Base-by-base conservation (phyloP, 306 rosid genomes). In the Adenanthera pavonina region DNA sequence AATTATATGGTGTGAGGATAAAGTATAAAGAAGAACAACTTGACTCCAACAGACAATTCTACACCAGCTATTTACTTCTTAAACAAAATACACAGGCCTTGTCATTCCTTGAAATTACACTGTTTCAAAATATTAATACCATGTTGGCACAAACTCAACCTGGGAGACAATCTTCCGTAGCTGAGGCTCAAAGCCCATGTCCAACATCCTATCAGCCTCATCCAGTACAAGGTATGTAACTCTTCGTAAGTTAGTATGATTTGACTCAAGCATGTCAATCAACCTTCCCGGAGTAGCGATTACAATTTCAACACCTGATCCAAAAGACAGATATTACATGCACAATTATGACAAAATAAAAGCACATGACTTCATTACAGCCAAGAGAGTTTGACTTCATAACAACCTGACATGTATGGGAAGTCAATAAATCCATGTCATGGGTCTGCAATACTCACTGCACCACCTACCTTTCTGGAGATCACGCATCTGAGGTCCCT, bases 181-280 rank as follows among this genome's bases (percentile, higher is more conserved):
- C 82, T 96, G 99, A 59, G 99, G 99, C 73, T 96, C 98, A 87
- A 96, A 96, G 33, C 99, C 99, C 99, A 96, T 96, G 85, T 96
- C 99, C 79, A 96, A 85, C 99, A 96, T 93, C 81, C 99, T 88
- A 79, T 96, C 99, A 44, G 98, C 99, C 90, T 96, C 99, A 75
- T 96, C 98, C 87, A 96, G 82, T 53, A 96, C 99, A 75, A 96
- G 97, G 85, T 93, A 96, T 20, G 97, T 96, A 79, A 96, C 97
- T 89, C 99, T 92, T 59, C 96, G 93, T 90, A 96, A 87, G 83
- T 96, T 96, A 36, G 99, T 96, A 91, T 92, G 97, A 85, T 96
- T 92, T 15, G 99, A 96, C 85, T 96, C 99, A 35, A 96, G 71
- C 99, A 96, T 96, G 87, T 96, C 99, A 87, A 96, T 96, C 91